phyloP scores from a whole-genome alignment of 1,139 yeast genomes.

The Kurtzmaniella natalensis region DNA sequence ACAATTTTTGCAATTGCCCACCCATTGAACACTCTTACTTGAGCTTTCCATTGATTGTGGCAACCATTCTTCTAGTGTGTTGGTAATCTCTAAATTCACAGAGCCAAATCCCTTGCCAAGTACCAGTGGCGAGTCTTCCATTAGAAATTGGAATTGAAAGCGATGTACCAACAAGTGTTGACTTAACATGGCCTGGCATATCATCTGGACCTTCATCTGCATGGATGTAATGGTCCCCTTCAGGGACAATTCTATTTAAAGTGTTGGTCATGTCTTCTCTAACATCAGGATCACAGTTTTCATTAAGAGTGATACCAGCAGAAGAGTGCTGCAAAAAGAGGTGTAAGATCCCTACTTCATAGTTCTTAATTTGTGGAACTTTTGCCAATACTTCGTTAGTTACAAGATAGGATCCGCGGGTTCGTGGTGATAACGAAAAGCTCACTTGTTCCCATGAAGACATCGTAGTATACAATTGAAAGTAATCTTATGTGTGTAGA shows the following conservation, averaged over 20 bases:
- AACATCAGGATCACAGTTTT: conserved; percentile 78
- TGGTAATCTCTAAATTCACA: conserved; percentile 65
- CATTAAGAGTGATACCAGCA: conserved; percentile 72
- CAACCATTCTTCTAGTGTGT: conserved; percentile 64
- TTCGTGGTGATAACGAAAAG: conserved; percentile 52
- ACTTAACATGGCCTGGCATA: conserved; percentile 77
- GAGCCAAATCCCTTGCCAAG: conserved; percentile 82
- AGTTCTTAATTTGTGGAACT: conserved; percentile 57
- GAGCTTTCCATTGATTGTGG: conserved; percentile 65
- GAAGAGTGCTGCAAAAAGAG: conserved; percentile 75
- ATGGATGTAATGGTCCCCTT: conserved; percentile 59
- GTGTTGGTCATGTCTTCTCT: conserved; percentile 63
- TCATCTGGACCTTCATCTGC: conserved; percentile 79
- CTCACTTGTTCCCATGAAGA: conserved; percentile 52
- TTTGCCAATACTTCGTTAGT: conserved; percentile 57
- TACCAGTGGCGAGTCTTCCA: conserved; percentile 67
- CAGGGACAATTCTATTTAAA: conserved; percentile 66
- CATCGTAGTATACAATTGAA: conserved; percentile 6
- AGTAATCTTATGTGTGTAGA: too few species aligned
- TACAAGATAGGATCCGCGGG: conserved; percentile 66
- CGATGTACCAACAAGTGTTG: conserved; percentile 61
- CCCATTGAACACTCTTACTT: too few species aligned
- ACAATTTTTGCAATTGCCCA: too few species aligned
- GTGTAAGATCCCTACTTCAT: conserved; percentile 61
- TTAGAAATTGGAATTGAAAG: conserved; percentile 64